Conservation (phyloP, 805 yeast genomes). For the Wickerhamomyces alni region DNA sequence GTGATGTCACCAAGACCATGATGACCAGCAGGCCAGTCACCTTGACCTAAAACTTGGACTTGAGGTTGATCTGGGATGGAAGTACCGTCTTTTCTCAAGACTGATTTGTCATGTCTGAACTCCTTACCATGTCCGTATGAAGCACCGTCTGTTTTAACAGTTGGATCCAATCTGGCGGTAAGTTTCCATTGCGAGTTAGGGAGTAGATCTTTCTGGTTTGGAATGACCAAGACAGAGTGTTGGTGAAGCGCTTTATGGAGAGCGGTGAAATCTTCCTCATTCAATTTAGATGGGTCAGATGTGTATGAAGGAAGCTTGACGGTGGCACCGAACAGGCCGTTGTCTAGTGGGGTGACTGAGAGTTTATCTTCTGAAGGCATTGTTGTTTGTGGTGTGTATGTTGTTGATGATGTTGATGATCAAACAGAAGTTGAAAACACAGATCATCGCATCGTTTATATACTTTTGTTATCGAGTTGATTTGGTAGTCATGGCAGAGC, state of each 20-base stretch:
- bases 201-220: conserved; percentile 57
- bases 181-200: conserved; percentile 74
- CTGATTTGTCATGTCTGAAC: conserved; percentile 57
- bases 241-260: conserved; percentile 61
- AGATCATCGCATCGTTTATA: no score
- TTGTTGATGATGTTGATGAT: background rate
- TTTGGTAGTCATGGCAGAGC: no score
- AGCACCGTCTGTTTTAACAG: conserved; percentile 43
- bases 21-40: conserved; percentile 55
- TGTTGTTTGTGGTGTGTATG: background rate
- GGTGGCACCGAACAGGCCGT: conserved; percentile 61
- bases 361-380: conserved; percentile 1
- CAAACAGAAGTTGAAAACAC: background rate
- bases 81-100: conserved; percentile 73
- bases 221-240: conserved; percentile 69
- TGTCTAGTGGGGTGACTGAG: conserved; percentile 12
- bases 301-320: conserved; percentile 55
- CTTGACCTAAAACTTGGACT: conserved; percentile 87
- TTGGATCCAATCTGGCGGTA: conserved; percentile 75
- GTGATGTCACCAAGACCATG: conserved; percentile 48
- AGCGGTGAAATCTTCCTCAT: conserved; percentile 55
- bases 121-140: conserved; percentile 85
- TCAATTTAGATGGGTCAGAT: conserved; percentile 67
- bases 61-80: conserved; percentile 81
- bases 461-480: no score